Evolutionary conservation across 2,329 filamentous ascomycete genomes (phyloP).

Genomic region (Monosporascus cannonballus): DNA sequence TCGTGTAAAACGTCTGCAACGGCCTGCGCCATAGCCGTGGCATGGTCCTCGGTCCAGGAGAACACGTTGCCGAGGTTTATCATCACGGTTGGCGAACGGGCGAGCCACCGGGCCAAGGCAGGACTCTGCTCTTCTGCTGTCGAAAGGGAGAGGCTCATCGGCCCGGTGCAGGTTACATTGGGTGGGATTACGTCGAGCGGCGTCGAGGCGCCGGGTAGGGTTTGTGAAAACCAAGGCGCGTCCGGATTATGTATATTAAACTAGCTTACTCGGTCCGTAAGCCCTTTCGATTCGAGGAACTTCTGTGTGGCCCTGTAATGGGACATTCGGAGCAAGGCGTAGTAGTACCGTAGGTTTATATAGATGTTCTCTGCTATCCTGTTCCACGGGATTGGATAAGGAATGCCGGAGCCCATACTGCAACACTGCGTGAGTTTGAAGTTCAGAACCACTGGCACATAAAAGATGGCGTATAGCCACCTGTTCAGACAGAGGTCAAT

Average conservation of each 20-base stretch:
- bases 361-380: conserved; percentile 13
- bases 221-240: conserved; percentile 11
- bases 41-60: conserved; percentile 14
- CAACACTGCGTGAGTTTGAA: no score
- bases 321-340: conserved; percentile 6
- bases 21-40: conserved; percentile 20
- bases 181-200: conserved; percentile 11
- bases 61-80: conserved; percentile 21
- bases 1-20: conserved; percentile 14
- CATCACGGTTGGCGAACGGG: conserved; percentile 16
- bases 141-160: conserved; percentile 8
- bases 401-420: conserved; percentile 13
- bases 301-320: background rate
- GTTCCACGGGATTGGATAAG: conserved; percentile 13
- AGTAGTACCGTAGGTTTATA: conserved; percentile 8
- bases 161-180: conserved; percentile 13
- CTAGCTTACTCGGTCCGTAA: conserved; percentile 5
- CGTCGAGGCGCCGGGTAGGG: conserved; percentile 8
- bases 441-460: no score
- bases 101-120: conserved; percentile 8
- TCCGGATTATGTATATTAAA: conserved; percentile 4
- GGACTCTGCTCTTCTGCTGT: conserved; percentile 7
- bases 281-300: conserved; percentile 8
- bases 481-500: no score
- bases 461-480: no score